Evolutionary conservation across 2,329 filamentous ascomycete genomes (phyloP).

Genomic region (Phialemonium atrogriseum): DNA sequence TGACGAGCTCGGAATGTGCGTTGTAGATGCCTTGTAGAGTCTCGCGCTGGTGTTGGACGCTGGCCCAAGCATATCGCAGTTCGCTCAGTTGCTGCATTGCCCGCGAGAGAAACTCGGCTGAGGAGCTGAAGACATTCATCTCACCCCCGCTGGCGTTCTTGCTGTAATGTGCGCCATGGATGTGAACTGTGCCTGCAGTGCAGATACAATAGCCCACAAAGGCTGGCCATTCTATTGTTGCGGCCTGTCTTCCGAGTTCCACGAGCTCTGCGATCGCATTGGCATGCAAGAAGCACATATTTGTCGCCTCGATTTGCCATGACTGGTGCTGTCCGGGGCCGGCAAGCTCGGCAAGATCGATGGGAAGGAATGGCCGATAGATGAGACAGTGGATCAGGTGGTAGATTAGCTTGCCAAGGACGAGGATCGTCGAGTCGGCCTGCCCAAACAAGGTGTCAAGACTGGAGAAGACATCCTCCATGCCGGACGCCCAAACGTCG

Average conservation of each 20-base stretch:
- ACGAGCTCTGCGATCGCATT: slow-evolving; percentile 81
- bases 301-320: slow-evolving; percentile 88
- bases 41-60: slow-evolving; percentile 71
- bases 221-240: slow-evolving; percentile 73
- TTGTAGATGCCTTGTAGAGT: slow-evolving; percentile 69
- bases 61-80: slow-evolving; percentile 66
- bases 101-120: slow-evolving; percentile 61
- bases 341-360: slow-evolving; percentile 72
- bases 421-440: slow-evolving; percentile 66
- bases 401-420: slow-evolving; percentile 80
- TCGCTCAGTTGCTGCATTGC: slow-evolving; percentile 76
- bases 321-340: slow-evolving; percentile 79
- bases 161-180: slow-evolving; percentile 76
- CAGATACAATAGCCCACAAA: slow-evolving; percentile 83
- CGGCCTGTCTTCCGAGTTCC: slow-evolving; percentile 66
- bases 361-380: slow-evolving; percentile 78
- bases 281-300: slow-evolving; percentile 77
- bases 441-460: slow-evolving; percentile 70
- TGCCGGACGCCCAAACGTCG: slow-evolving; percentile 77
- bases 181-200: slow-evolving; percentile 80
- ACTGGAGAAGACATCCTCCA: slow-evolving; percentile 69
- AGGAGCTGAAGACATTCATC: slow-evolving; percentile 55
- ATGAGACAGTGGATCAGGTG: slow-evolving; percentile 81
- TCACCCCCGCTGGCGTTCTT: slow-evolving; percentile 35
- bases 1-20: slow-evolving; percentile 74